Base-by-base conservation (phyloP, 441 rosid genomes). In the Croton laevigatus region DNA sequence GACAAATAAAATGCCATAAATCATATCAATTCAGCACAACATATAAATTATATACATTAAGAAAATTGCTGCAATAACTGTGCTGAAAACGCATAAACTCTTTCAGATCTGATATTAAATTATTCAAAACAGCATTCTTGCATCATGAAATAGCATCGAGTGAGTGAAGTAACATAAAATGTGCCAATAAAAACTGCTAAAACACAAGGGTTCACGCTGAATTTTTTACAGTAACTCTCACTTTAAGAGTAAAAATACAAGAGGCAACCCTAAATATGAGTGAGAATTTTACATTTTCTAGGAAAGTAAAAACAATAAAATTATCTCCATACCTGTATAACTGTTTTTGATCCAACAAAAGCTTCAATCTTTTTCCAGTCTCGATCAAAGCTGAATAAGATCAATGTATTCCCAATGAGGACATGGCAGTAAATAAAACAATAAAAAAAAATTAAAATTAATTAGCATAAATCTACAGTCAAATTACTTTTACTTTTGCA, bases 341-440 rank as follows among this genome's bases (percentile, higher is more conserved):
- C 97, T 38, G 94, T 86, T 82, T 94, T 94, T 61, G 98, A 91
- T 60, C 97, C 97, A 66, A 94, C 74, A 78, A 89, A 94, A 12
- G 97, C 98, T 69, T 88, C 97, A 51, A 94, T 94, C 85, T 94
- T 94, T 82, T 94, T 94, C 98, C 98, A 94, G 73, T 94, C 98
- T 49, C 97, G 89, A 76, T 94, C 98, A 71, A 91, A 94, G 53
- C 97, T 94, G 81, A 62, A 72, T 65, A 40, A 19, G 6, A 69
- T 46, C 45, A 65, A 37, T 52, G 22, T 16, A 62, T 70, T 4
- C 60, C 70, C 65, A 59, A 66, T 22, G 59, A 65, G 67, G 6
- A 10, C n/a, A 46, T 14, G 7, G 6, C 42, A 10, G 5, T 13
- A 7, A 27, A 52, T 5, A n/a, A 59, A 7, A 57, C n/a, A 11